phyloP scores from a whole-genome alignment of 805 yeast genomes.

The Wickerhamomyces ciferrii region DNA sequence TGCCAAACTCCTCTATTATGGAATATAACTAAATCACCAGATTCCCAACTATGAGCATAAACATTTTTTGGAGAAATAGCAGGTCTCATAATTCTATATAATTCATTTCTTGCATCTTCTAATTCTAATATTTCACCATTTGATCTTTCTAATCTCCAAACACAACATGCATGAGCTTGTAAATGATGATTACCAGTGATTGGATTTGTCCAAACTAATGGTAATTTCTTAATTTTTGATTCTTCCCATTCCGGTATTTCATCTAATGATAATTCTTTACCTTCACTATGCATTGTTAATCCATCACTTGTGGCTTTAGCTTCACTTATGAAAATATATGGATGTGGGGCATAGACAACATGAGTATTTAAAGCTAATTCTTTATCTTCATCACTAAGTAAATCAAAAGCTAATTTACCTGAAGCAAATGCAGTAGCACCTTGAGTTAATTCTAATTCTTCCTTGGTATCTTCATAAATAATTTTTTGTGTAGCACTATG shows the following conservation, averaged over 20 bases:
- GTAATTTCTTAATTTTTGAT: conserved; percentile 68
- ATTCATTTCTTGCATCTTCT: conserved; percentile 68
- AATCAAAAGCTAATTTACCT: conserved; percentile 73
- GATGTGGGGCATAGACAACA: conserved; percentile 89
- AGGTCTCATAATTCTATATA: conserved; percentile 78
- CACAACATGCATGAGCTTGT: conserved; percentile 88
- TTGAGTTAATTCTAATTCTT: conserved; percentile 60
- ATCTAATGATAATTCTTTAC: conserved; percentile 60
- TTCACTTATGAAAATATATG: conserved; percentile 77
- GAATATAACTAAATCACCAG: conserved; percentile 83
- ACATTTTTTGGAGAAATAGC: conserved; percentile 70
- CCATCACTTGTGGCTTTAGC: conserved; percentile 85
- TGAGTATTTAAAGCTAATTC: conserved; percentile 70
- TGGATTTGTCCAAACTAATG: conserved; percentile 91
- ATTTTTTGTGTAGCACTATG: conserved; percentile 57
- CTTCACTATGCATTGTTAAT: conserved; percentile 78
- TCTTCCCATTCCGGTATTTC: conserved; percentile 83
- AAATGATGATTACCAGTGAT: conserved; percentile 77
- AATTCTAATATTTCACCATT: conserved; percentile 59
- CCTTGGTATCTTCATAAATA: conserved; percentile 62
- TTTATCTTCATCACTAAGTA: conserved; percentile 64
- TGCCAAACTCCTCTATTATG: conserved; percentile 91
- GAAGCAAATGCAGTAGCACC: conserved; percentile 90
- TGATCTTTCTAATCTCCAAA: conserved; percentile 51
- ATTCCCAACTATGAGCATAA: conserved; percentile 77